Percentiles rank a stretch among this genome's conserved stretches.
phyloP scores from a whole-genome alignment of 495 filamentous ascomycete genomes.

The Darksidea phi region DNA sequence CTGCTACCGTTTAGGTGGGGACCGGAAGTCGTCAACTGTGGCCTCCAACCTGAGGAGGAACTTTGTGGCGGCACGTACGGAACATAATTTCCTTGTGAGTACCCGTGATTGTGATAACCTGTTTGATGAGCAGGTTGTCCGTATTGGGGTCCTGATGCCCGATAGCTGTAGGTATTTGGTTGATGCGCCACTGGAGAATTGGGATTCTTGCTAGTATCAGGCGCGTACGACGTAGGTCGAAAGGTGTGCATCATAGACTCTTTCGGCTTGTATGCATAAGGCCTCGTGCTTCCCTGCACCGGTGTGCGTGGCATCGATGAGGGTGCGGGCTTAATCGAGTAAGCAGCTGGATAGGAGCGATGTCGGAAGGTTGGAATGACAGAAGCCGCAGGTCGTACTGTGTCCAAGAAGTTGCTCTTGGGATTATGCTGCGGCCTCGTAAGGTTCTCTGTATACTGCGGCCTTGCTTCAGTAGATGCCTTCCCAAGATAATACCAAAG shows the following conservation, averaged over 20 bases:
- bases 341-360: conserved; percentile 32
- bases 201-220: conserved; percentile 28
- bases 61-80: neutral
- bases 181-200: conserved; percentile 33
- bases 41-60: conserved; percentile 8
- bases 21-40: conserved; percentile 3
- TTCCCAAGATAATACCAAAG: conserved; percentile 89
- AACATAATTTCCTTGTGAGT: neutral
- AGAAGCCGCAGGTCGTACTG: conserved; percentile 52
- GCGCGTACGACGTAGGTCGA: conserved; percentile 17
- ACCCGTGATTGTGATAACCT: conserved; percentile 8
- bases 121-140: conserved; percentile 13
- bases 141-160: conserved; percentile 29
- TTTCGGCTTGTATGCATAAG: conserved; percentile 45
- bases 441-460: conserved; percentile 86
- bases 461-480: conserved; percentile 85
- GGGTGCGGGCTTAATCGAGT: conserved; percentile 27
- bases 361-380: conserved; percentile 35
- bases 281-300: conserved; percentile 25
- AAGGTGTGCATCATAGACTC: conserved; percentile 6
- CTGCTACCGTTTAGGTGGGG: conserved; percentile 8
- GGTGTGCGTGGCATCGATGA: conserved; percentile 20
- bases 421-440: conserved; percentile 54
- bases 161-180: conserved; percentile 30
- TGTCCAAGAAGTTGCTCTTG: conserved; percentile 63